Conservation (phyloP, 2,329 filamentous ascomycete genomes). For the Beauveria sp. region DNA sequence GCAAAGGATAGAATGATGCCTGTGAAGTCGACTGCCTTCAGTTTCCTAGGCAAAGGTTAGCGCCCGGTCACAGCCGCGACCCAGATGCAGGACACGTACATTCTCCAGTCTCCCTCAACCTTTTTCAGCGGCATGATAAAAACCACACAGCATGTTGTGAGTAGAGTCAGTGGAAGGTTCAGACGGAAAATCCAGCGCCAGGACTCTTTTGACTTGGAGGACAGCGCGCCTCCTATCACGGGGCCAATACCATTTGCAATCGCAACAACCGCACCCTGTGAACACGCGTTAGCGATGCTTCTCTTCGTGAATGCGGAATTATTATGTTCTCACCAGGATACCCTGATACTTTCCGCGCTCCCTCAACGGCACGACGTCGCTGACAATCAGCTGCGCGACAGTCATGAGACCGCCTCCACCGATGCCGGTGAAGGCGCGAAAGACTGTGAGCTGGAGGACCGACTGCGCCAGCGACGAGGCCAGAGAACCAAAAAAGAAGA, state of each 20-base stretch:
- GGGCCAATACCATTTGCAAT: conserved; percentile 47
- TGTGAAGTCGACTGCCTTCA: conserved; percentile 43
- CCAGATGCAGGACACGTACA: conserved; percentile 20
- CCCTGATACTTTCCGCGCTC: conserved; percentile 70
- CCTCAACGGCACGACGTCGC: conserved; percentile 61
- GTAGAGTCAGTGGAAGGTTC: conserved; percentile 42
- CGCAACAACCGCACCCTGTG: conserved; percentile 40
- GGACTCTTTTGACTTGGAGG: conserved; percentile 35
- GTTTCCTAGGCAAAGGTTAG: conserved; percentile 26
- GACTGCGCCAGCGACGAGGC: conserved; percentile 34
- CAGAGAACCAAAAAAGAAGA: conserved; percentile 36
- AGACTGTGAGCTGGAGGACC: conserved; percentile 32
- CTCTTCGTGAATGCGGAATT: accelerated
- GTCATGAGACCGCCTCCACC: conserved; percentile 67
- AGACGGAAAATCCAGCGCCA: conserved; percentile 49
- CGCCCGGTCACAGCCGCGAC: neutral
- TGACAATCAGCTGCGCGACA: conserved; percentile 61
- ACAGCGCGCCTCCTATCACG: conserved; percentile 43
- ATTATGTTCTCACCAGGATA: conserved; percentile 27
- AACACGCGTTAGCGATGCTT: neutral
- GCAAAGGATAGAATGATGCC: conserved; percentile 39
- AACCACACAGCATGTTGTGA: conserved; percentile 38
- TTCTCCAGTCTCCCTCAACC: conserved; percentile 42
- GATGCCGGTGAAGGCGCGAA: conserved; percentile 39
- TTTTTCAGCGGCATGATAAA: conserved; percentile 51